A percentile compares a stretch with the other conserved stretches of the same genome.
Evolutionary conservation across 768 basidiomycete species (phyloP).

Genomic region (Leucosporidium yakuticum): DNA sequence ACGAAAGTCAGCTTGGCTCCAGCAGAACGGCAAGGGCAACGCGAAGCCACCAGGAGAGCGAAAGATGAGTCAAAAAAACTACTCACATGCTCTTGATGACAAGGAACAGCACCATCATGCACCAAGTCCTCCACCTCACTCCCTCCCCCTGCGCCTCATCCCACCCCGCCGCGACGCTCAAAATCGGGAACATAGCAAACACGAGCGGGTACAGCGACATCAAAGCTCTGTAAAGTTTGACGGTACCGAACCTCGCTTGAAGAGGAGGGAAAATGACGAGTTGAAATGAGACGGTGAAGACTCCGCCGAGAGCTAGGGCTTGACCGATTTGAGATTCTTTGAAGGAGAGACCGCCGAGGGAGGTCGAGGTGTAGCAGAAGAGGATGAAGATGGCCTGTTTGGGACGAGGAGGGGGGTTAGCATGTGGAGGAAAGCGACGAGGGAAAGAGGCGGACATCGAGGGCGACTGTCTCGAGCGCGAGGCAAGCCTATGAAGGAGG

Average conservation of each 20-base stretch:
- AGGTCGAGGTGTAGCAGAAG: conserved; percentile 32
- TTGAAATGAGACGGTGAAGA: conserved; percentile 24
- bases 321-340: conserved; percentile 24
- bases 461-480: conserved; percentile 25
- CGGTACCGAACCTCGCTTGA: conserved; percentile 30
- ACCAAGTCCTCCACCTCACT: conserved; percentile 10
- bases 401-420: too few relatives aligned
- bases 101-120: conserved; percentile 16
- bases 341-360: conserved; percentile 35
- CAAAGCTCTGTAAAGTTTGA: conserved; percentile 19
- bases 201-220: conserved; percentile 29
- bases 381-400: conserved; percentile 30
- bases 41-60: too few relatives aligned
- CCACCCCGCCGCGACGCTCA: conserved; percentile 9
- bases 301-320: conserved; percentile 29
- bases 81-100: conserved; percentile 24
- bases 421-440: not conserved
- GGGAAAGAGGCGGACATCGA: conserved; percentile 6
- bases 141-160: not conserved
- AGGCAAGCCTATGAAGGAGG: conserved; percentile 13
- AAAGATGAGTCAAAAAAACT: not conserved
- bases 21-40: not conserved
- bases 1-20: not conserved
- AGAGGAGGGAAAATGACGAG: conserved; percentile 35
- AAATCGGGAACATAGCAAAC: conserved; percentile 28